phyloP scores from a whole-genome alignment of 805 yeast genomes.

The Candida methanosorbosa region DNA sequence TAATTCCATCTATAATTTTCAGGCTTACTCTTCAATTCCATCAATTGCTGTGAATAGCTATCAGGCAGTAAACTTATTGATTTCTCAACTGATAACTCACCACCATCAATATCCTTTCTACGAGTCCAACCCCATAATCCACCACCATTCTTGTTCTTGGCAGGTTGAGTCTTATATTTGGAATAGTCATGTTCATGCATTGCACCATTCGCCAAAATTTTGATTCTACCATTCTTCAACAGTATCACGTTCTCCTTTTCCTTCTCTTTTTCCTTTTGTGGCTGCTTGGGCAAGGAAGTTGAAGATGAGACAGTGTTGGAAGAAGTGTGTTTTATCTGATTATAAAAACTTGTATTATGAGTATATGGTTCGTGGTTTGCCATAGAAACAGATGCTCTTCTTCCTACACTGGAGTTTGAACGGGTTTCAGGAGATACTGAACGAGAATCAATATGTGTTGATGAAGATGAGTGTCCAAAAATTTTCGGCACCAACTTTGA shows the following conservation, averaged over 20 bases:
- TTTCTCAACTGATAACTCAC: conserved; percentile 19
- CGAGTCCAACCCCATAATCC: conserved; percentile 23
- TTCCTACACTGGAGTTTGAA: conserved; percentile 10
- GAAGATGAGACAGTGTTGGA: conserved; percentile 11
- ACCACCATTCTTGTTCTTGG: conserved; percentile 17
- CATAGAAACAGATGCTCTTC: conserved; percentile 15
- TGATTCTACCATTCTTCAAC: conserved; percentile 20
- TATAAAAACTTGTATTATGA: conserved; percentile 6
- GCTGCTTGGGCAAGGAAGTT: not conserved
- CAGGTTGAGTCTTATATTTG: conserved; percentile 23
- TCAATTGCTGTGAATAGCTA: conserved; percentile 23
- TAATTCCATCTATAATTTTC: conserved; percentile 29
- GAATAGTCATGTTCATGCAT: conserved; percentile 26
- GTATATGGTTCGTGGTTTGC: conserved; percentile 9
- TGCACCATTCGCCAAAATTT: conserved; percentile 20
- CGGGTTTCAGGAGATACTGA: conserved; percentile 13
- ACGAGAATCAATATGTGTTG: not conserved
- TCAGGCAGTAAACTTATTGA: conserved; percentile 28
- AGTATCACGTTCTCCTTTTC: conserved; percentile 18
- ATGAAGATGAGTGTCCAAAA: conserved; percentile 1
- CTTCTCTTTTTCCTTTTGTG: not conserved
- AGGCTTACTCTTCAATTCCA: conserved; percentile 26
- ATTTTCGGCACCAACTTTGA: conserved; percentile 14
- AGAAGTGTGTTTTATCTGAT: conserved; percentile 17
- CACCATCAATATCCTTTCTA: conserved; percentile 21